phyloP scores from a whole-genome alignment of 495 filamentous ascomycete species.

The Pyronema domesticum region DNA sequence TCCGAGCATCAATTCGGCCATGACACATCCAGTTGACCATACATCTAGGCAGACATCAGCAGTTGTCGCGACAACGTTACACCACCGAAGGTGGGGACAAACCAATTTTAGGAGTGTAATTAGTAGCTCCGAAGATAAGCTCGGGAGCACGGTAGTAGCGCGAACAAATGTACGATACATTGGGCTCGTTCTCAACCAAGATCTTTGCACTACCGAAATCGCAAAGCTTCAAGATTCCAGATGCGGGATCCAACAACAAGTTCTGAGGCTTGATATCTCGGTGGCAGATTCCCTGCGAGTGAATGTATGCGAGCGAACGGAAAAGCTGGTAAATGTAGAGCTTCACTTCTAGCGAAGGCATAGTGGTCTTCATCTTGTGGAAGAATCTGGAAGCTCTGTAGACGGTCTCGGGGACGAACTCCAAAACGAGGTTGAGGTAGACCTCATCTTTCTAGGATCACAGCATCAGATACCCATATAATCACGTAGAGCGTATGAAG shows the following conservation, averaged over 20 bases:
- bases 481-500: background rate
- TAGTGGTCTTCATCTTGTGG: constrained; percentile 99
- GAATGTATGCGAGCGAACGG: constrained; percentile 93
- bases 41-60: constrained; percentile 46
- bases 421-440: constrained; percentile 92
- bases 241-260: constrained; percentile 74
- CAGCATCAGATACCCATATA: background rate
- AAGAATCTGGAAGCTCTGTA: constrained; percentile 98
- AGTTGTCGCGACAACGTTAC: constrained; percentile 7
- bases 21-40: constrained; percentile 97
- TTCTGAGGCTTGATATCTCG: constrained; percentile 99
- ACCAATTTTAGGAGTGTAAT: constrained; percentile 99
- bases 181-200: constrained; percentile 94
- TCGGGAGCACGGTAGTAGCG: constrained; percentile 97
- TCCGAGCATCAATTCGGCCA: constrained; percentile 97
- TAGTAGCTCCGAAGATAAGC: constrained; percentile 96
- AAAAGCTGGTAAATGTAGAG: constrained; percentile 99
- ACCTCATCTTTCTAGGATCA: constrained; percentile 82
- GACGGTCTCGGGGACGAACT: constrained; percentile 96
- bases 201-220: constrained; percentile 99
- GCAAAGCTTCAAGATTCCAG: constrained; percentile 88
- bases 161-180: constrained; percentile 99
- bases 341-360: constrained; percentile 97
- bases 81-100: constrained; percentile 25
- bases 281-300: constrained; percentile 98